These are phyloP conservation scores for Penicillium daleae DNA, from an alignment of 495 filamentous ascomycete species.

Conservation along the genomic window DNA sequence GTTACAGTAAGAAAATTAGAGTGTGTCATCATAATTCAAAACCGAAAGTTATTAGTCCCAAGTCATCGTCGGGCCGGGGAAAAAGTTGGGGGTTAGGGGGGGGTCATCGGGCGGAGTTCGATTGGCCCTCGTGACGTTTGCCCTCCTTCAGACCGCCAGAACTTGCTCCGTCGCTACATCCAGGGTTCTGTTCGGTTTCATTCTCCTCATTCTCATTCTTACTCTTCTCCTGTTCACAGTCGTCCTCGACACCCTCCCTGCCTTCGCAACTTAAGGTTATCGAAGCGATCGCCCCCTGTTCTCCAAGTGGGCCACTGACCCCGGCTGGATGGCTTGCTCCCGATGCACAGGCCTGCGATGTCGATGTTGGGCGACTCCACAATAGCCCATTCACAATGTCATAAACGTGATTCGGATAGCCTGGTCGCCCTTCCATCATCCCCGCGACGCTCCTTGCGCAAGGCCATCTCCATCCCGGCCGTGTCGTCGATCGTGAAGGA, in stretches of 20 bases:
- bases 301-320: constrained; percentile 16
- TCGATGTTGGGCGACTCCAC: constrained; percentile 41
- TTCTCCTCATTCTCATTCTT: background rate
- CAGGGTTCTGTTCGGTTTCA: constrained; percentile 10
- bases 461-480: constrained; percentile 38
- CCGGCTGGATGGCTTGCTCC: constrained; percentile 33
- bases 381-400: constrained; percentile 37
- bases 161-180: constrained; percentile 3
- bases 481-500: constrained; percentile 42
- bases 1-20: too few relatives aligned
- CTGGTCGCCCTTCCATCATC: constrained; percentile 1
- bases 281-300: constrained; percentile 1
- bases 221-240: background rate
- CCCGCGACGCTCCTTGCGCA: constrained; percentile 29
- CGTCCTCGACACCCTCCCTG: background rate
- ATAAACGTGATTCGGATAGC: constrained; percentile 24
- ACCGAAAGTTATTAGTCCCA: constrained; percentile 1
- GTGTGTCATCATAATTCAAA: background rate
- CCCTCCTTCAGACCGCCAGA: constrained; percentile 29
- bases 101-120: constrained; percentile 18
- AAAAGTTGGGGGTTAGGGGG: constrained; percentile 19
- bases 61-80: constrained; percentile 4
- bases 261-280: background rate
- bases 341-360: constrained; percentile 38
- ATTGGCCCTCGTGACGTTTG: constrained; percentile 31